phyloP scores from a whole-genome alignment of 345 rosid genomes.

The Boechera retrofracta region DNA sequence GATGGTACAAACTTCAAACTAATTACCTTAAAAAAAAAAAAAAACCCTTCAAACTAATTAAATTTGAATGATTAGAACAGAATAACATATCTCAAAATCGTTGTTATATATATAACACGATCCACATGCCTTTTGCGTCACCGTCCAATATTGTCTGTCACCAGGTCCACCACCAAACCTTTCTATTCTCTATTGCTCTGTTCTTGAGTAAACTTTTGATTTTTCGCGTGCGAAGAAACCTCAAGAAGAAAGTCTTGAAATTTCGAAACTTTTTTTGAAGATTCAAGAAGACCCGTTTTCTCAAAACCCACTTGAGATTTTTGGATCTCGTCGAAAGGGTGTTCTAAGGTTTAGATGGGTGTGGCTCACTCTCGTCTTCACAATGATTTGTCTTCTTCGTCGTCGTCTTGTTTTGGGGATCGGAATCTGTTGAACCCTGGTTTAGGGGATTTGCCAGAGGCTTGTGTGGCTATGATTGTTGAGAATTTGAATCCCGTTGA shows the following conservation, averaged over 20 bases:
- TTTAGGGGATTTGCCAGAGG: constrained; percentile 86
- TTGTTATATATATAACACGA: constrained; percentile 6
- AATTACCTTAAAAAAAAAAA: neutral
- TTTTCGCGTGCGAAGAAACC: neutral
- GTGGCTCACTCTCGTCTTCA: constrained; percentile 54
- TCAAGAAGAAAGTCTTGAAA: constrained; percentile 18
- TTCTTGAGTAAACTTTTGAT: constrained; percentile 21
- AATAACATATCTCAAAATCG: neutral
- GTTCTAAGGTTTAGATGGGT: constrained; percentile 55
- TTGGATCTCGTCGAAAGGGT: constrained; percentile 18
- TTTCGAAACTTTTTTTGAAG: neutral
- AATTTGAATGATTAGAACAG: neutral
- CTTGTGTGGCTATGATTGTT: constrained; percentile 73
- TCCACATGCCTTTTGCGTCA: constrained; percentile 24
- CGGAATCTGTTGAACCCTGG: constrained; percentile 37
- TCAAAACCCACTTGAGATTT: neutral
- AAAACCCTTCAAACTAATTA: too few relatives aligned
- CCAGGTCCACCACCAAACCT: constrained; percentile 1
- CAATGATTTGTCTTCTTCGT: constrained; percentile 29
- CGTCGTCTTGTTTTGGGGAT: constrained; percentile 31
- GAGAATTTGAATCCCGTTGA: constrained; percentile 76
- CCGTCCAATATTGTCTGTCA: constrained; percentile 26
- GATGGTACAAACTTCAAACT: neutral
- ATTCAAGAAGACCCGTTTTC: neutral
- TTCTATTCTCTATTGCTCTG: neutral